These are phyloP conservation scores for Plasmodium coatneyi DNA, from an alignment of 169 alveolate species.

Conservation along the genomic window DNA sequence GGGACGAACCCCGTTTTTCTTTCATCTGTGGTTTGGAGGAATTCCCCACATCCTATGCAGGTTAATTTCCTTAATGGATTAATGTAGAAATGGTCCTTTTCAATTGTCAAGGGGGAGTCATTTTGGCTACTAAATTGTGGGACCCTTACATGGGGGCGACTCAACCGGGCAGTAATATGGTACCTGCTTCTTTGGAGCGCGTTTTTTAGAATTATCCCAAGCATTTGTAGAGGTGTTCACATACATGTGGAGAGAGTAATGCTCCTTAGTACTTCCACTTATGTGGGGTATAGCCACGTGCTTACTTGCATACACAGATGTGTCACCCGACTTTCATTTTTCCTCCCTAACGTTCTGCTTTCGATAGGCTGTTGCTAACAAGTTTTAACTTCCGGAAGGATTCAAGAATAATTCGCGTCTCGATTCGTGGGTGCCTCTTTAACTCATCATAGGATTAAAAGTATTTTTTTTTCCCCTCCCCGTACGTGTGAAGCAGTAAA, in stretches of 20 bases:
- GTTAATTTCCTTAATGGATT: slow-evolving; percentile 64
- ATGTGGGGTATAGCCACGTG: neutral
- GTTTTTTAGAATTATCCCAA: neutral
- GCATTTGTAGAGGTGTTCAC: neutral
- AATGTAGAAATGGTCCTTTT: slow-evolving; percentile 57
- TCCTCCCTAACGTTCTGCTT: neutral
- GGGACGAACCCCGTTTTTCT: slow-evolving; percentile 83
- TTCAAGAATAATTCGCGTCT: neutral
- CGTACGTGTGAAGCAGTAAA: neutral
- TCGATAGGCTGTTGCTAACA: neutral
- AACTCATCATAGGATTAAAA: neutral
- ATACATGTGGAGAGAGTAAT: neutral
- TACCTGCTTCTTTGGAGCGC: neutral
- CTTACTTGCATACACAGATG: neutral
- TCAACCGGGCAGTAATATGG: neutral
- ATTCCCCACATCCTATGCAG: slow-evolving; percentile 85
- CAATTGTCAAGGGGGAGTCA: slow-evolving; percentile 9
- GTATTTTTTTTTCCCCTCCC: neutral
- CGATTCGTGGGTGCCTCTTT: neutral
- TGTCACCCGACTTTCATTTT: neutral
- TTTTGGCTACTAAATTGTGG: slow-evolving; percentile 1
- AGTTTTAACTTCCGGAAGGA: neutral
- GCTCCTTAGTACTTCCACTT: neutral
- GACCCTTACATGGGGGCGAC: neutral
- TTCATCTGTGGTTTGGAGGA: slow-evolving; percentile 79